Base-by-base conservation (phyloP, 192 early-diverging fungal species). In the Funneliformis geosporum region DNA sequence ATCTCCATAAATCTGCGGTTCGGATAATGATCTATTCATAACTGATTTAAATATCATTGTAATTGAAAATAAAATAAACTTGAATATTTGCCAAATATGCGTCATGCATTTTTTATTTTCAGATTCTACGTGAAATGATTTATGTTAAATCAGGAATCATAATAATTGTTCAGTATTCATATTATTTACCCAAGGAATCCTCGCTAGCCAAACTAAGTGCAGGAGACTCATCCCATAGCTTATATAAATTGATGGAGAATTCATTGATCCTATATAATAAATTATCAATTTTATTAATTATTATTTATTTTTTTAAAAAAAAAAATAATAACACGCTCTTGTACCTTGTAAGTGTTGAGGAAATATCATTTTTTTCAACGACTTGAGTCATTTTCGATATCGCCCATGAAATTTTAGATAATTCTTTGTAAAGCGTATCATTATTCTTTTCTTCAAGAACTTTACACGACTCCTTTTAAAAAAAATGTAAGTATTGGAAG, bases 1-100 rank as follows among this genome's bases (percentile, higher is more conserved):
- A 27, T 21, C 46, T 68, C 25, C 39, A 40, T 28, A 79, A 67
- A 71, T 81, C 80, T 80, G 74, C 42, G 80, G 43, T 3, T 76
- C 65, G 9, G 79, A 23, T 14, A 80, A 73, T 16, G 75, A 81
- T 72, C 75, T 78, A 28, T 85, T 84, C 14, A 83, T 80, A 40
- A 86, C 72, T 0, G 84, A 38, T 12, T 85, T 84, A 40, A 86
- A 82, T 39, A 90, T 84, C 47, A 84, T 86, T 8, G 89, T 90
- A 46, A 84, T 83, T 2, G 86, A 80, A 81, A 90, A 90, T 7
- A 87, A 61, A 5, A 87, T 16, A 0, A 81, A 83, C 70, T 88
- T 90, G 60, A 88, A 84, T 10, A 88, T 73, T n/a, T 82, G 79
- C 83, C 85, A 90, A 9, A 88, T 6, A 73, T n/a, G 78, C 23